Percentiles rank a stretch among this genome's conserved stretches.
Conservation (phyloP, 1,284 basidiomycete genomes). For the Ustilago trichophora region DNA sequence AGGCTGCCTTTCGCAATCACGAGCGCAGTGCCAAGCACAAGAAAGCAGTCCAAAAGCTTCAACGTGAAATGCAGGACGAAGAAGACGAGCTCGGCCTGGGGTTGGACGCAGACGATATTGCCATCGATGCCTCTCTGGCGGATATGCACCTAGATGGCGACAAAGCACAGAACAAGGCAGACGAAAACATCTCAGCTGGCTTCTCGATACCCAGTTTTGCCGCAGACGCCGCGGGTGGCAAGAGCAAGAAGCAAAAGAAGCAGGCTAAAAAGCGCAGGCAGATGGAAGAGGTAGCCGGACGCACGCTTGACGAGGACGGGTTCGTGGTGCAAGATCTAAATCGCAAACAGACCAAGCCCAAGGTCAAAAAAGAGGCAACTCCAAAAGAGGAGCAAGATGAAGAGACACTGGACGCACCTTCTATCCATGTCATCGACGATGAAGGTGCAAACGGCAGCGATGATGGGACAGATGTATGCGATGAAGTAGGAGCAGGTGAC, state of each 20-base stretch:
- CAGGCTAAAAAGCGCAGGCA: constrained; percentile 47
- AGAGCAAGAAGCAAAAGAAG: constrained; percentile 59
- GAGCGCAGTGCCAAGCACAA: constrained; percentile 95
- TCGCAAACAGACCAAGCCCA: constrained; percentile 17
- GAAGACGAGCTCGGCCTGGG: constrained; percentile 73
- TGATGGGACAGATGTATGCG: constrained; percentile 10
- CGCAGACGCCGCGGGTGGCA: constrained; percentile 12
- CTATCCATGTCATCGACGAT: constrained; percentile 29
- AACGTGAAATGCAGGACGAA: constrained; percentile 79
- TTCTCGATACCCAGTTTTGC: constrained; percentile 37
- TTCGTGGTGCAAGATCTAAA: constrained; percentile 47
- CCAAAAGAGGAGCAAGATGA: neutral
- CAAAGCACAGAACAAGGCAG: constrained; percentile 7
- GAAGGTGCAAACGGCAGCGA: constrained; percentile 2
- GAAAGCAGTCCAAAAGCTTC: constrained; percentile 72
- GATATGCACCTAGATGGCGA: constrained; percentile 24
- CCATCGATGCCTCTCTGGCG: constrained; percentile 26
- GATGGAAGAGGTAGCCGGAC: constrained; percentile 42
- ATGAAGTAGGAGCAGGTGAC: constrained; percentile 15
- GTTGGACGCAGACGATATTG: constrained; percentile 27
- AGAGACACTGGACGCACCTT: neutral
- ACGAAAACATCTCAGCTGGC: constrained; percentile 26
- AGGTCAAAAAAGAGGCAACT: constrained; percentile 3
- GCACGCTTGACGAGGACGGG: constrained; percentile 34
- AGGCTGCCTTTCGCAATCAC: constrained; percentile 96